Base-by-base conservation (phyloP, 192 early-diverging fungal genomes). In the Dissophora ornata region DNA sequence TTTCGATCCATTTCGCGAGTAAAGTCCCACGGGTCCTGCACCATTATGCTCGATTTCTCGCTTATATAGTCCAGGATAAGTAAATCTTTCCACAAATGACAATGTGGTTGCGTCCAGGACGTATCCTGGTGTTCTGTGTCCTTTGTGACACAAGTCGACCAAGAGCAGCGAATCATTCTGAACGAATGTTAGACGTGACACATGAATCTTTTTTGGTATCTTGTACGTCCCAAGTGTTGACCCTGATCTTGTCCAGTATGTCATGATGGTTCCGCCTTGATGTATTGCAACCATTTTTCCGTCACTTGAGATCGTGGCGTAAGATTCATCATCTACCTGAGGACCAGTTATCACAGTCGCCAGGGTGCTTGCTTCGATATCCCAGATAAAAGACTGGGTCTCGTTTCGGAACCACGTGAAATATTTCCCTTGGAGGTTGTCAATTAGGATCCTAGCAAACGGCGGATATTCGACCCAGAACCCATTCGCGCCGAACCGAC, bases 301-400 rank as follows among this genome's bases (percentile, higher is more conserved):
- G 21, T 57, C 56, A 22, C 56, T 57, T 18, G 56, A 57, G 30
- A 57, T 42, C 19, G 6, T 26, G 4, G 40, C 19, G 10, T 42
- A 21, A 57, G 4, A 25, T 21, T 25, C 38, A 28, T 22, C 40
- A 9, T 42, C 40, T 40, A 2, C 42, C 4, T n/a, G n/a, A n/a
- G 11, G 2, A 13, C 21, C 40, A 21, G 22, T 42, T 25, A 57
- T 21, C 9, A 57, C 56, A 42, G 5, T 26, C 6, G 56, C 34
- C 56, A 57, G 25, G 56, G 56, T 29, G 18, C 25, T 15, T 57
- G 34, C 56, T 42, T 57, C 56, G 40, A 57, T 57, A 21, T 57
- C 25, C 56, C 56, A 57, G 40, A 57, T 57, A 57, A 57, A 42
- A 57, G 24, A n/a, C 25, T 42, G 56, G 42, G 38, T 40, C 56